Conservation (phyloP, 192 early-diverging fungal species). For the Oehlia diaphana region DNA sequence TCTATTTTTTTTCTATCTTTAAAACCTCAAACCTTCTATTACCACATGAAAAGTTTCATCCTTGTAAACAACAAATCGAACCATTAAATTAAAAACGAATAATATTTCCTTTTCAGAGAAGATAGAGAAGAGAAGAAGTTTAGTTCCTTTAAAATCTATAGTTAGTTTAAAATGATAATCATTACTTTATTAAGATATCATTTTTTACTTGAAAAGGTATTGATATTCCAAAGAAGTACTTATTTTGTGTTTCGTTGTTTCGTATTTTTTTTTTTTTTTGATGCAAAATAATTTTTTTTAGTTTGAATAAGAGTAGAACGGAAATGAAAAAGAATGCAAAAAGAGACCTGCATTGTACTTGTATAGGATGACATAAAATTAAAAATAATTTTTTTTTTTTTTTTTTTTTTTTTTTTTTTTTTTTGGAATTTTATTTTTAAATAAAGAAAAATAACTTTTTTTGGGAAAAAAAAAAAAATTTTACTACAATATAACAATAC, state of each 20-base stretch:
- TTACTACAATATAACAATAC: too few species aligned
- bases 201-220: not conserved
- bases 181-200: too few species aligned
- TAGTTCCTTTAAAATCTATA: too few species aligned
- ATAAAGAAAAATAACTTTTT: not conserved
- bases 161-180: too few species aligned
- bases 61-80: too few species aligned
- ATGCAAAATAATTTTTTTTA: not conserved
- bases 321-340: not conserved
- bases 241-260: not conserved
- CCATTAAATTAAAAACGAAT: too few species aligned
- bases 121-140: too few species aligned
- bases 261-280: not conserved
- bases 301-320: not conserved
- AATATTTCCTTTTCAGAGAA: too few species aligned
- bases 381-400: not conserved
- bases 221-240: not conserved
- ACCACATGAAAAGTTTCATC: too few species aligned
- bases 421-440: not conserved
- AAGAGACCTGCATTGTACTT: not conserved
- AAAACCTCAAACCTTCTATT: too few species aligned
- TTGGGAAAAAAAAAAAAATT: not conserved
- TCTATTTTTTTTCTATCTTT: too few species aligned
- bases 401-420: too few species aligned
- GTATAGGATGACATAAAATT: not conserved